A percentile compares a stretch with the other conserved stretches of the same genome.
These are phyloP conservation scores for Apiospora aurea DNA, from an alignment of 2,329 filamentous ascomycete species.

Conservation along the genomic window DNA sequence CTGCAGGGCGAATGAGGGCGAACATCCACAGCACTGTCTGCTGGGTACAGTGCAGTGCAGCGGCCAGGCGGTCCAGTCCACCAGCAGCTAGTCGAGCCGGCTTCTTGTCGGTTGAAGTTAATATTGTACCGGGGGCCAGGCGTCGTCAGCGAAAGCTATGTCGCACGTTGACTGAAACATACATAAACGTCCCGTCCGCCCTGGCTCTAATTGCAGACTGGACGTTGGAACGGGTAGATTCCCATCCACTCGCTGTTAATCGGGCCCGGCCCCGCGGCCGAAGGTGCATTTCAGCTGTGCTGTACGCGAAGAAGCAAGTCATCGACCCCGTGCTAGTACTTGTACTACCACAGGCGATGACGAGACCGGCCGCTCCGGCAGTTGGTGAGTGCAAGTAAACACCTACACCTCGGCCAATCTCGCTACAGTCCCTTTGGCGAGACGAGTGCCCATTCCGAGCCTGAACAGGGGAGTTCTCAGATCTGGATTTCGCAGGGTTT, in stretches of 20 bases:
- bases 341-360: not conserved
- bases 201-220: not conserved
- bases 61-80: not conserved
- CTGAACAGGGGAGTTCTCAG: not conserved
- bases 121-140: not conserved
- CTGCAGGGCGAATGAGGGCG: not conserved
- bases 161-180: not conserved
- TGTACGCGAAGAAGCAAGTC: not conserved
- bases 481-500: not conserved
- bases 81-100: not conserved
- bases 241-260: not conserved
- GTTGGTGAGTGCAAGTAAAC: not conserved
- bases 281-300: not conserved
- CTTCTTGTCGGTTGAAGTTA: not conserved
- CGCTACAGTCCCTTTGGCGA: not conserved
- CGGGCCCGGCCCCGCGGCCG: not conserved
- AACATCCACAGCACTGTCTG: not conserved
- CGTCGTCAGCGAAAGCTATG: not conserved
- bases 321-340: not conserved
- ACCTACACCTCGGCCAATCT: not conserved
- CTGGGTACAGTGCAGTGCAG: conserved; percentile 2
- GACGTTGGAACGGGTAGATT: not conserved
- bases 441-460: not conserved
- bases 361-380: not conserved
- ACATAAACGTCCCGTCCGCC: not conserved